phyloP scores from a whole-genome alignment of 2,329 filamentous ascomycete species.

The Helotiales sp. region DNA sequence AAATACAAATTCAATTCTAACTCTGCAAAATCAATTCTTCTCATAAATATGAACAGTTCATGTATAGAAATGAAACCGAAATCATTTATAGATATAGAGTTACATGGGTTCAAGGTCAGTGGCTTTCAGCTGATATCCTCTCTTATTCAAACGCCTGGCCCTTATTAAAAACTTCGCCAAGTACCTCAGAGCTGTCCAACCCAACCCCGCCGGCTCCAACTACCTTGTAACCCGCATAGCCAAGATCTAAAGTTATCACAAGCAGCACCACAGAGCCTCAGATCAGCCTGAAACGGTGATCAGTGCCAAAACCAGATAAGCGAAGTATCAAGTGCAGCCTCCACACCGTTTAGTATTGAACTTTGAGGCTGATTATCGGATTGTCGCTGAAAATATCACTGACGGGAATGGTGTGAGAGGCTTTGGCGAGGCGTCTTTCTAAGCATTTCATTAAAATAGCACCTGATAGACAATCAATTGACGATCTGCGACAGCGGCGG shows the following conservation, averaged over 20 bases:
- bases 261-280: background rate
- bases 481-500: background rate
- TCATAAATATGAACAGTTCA: too few relatives aligned
- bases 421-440: background rate
- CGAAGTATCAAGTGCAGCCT: background rate
- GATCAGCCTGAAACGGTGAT: background rate
- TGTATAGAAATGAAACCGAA: too few relatives aligned
- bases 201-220: background rate
- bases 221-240: background rate
- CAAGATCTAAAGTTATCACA: background rate
- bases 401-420: too few relatives aligned
- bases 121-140: too few relatives aligned
- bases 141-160: too few relatives aligned
- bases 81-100: too few relatives aligned
- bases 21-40: too few relatives aligned
- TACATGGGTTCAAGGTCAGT: too few relatives aligned
- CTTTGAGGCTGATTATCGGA: background rate
- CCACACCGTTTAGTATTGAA: background rate
- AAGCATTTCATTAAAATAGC: background rate
- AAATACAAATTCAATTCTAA: too few relatives aligned
- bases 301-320: background rate
- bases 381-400: too few relatives aligned
- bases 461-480: background rate
- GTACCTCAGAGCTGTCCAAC: too few relatives aligned
- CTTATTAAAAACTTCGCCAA: too few relatives aligned